These are phyloP conservation scores for Oryza meridionalis DNA, from an alignment of 176 grass and related monocot genomes.

Conservation along the genomic window DNA sequence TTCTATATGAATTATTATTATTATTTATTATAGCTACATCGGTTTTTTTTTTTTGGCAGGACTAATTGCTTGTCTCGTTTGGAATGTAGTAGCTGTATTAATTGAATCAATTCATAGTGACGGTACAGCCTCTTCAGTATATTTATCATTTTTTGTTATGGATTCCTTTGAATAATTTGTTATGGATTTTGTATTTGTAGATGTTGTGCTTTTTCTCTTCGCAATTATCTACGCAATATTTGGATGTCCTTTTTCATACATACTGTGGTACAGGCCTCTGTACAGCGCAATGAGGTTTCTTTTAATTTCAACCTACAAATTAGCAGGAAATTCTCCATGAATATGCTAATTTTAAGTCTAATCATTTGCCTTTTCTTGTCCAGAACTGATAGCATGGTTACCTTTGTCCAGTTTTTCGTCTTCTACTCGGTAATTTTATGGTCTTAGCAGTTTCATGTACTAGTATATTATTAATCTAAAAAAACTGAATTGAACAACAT, in stretches of 20 bases:
- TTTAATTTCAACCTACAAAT: constrained; percentile 13
- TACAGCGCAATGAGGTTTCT: constrained; percentile 85
- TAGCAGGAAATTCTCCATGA: constrained; percentile 4
- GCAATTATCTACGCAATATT: constrained; percentile 77
- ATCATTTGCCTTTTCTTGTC: constrained; percentile 30
- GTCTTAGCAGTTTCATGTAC: no score
- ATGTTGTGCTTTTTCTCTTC: constrained; percentile 75
- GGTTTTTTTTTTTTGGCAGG: constrained; percentile 50
- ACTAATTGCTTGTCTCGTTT: constrained; percentile 68
- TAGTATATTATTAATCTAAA: no score
- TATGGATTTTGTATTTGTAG: constrained; percentile 45
- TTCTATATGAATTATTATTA: neutral
- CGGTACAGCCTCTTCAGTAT: constrained; percentile 42
- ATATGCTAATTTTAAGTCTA: constrained; percentile 13
- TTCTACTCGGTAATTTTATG: constrained; percentile 74
- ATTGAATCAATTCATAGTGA: constrained; percentile 63
- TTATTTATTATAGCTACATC: neutral
- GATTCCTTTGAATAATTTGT: neutral
- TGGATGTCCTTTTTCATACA: constrained; percentile 89
- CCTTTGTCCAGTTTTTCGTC: constrained; percentile 80
- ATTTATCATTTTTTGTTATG: neutral
- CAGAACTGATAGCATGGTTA: constrained; percentile 90
- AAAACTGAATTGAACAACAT: neutral
- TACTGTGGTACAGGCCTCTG: constrained; percentile 90
- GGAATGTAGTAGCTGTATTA: constrained; percentile 77